A percentile compares a stretch with the other conserved stretches of the same genome.
Conservation (phyloP, 1,284 basidiomycete genomes). For the Sporisorium iseilematis-ciliati region DNA sequence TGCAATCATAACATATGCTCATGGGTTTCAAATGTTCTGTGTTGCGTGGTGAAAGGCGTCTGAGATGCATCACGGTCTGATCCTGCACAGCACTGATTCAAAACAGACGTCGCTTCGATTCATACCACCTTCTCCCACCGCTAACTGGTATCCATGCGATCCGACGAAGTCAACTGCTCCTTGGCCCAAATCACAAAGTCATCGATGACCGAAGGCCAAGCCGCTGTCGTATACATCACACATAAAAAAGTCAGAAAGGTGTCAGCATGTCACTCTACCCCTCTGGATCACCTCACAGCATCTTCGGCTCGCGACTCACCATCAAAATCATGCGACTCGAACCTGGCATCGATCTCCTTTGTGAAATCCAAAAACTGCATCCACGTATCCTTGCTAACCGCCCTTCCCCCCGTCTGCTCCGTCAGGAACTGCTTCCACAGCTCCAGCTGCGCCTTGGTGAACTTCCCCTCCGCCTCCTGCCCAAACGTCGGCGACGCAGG, state of each 20-base stretch:
- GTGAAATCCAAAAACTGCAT: conserved; percentile 83
- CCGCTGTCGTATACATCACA: conserved; percentile 74
- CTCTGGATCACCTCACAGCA: not conserved
- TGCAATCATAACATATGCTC: too few relatives aligned
- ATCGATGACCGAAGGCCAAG: conserved; percentile 89
- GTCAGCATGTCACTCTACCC: not conserved
- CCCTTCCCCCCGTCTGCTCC: conserved; percentile 78
- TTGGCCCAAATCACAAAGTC: conserved; percentile 77
- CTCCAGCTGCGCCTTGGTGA: conserved; percentile 78
- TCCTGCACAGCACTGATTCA: too few relatives aligned
- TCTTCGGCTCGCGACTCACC: conserved; percentile 73
- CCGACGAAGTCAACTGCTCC: conserved; percentile 31
- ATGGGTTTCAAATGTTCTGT: too few relatives aligned
- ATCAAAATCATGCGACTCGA: conserved; percentile 85
- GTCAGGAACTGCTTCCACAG: conserved; percentile 88
- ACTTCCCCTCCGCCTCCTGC: conserved; percentile 73
- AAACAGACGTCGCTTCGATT: not conserved
- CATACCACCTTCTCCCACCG: not conserved
- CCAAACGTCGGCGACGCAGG: conserved; percentile 80
- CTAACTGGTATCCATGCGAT: conserved; percentile 58
- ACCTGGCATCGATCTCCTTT: conserved; percentile 82
- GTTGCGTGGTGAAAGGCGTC: too few relatives aligned
- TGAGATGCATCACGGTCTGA: too few relatives aligned
- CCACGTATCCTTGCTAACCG: conserved; percentile 95
- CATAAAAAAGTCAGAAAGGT: not conserved